These are phyloP conservation scores for Rosa rugosa DNA, from an alignment of 306 rosid species.

Conservation along the genomic window DNA sequence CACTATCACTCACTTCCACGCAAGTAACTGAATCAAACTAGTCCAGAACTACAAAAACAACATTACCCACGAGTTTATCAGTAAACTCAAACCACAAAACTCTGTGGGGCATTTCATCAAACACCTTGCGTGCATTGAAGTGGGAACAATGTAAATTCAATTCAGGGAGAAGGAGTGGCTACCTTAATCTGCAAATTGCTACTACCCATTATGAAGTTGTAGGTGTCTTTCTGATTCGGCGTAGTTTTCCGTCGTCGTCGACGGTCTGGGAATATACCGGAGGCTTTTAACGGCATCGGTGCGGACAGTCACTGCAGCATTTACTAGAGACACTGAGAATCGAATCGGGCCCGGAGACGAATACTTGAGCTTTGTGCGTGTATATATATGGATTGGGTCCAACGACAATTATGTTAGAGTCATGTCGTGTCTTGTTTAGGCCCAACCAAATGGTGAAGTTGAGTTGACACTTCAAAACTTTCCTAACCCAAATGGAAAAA, in stretches of 20 bases:
- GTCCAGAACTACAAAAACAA: background rate
- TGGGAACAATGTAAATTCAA: background rate
- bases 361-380: background rate
- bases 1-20: background rate
- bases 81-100: background rate
- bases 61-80: background rate
- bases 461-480: too few species aligned
- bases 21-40: background rate
- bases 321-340: background rate
- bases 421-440: background rate
- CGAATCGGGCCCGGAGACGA: background rate
- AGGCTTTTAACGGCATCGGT: background rate
- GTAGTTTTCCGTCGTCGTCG: background rate
- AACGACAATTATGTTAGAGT: background rate
- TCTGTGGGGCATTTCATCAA: conserved; percentile 26
- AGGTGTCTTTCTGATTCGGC: background rate
- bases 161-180: background rate
- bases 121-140: conserved; percentile 9
- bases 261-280: background rate
- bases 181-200: background rate
- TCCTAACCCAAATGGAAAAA: too few species aligned
- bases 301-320: background rate
- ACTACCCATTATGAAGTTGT: background rate
- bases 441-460: background rate
- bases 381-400: background rate